Evolutionary conservation across 1,284 basidiomycete species (phyloP), one percentile per base, ranked within the genome.

Genomic region (Sphaerobolus stellatus): DNA sequence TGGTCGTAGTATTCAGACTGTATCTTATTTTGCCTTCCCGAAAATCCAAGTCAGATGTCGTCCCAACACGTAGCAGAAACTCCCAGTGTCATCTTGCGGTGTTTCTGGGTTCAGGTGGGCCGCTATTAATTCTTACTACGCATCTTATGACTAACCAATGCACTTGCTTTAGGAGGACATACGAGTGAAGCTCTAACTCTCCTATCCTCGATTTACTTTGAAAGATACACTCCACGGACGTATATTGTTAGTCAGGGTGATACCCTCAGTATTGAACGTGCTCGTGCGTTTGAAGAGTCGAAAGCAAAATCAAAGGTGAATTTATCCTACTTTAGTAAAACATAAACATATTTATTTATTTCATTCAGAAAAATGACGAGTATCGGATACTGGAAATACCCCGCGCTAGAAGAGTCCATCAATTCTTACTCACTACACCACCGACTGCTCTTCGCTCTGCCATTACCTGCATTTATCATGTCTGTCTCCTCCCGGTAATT

Each of bases 171-270:
- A 95, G 96, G 97, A 28, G 97, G 97, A 0, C 97, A 99, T 71
- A 98, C 95, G 5, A 86, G 83, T 59, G 97, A 99, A 76, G 88
- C 90, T 57, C 71, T 96, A 50, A 75, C 80, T 27, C 77, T 99
- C 18, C 62, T 92, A n/a, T 86, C 86, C 2, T 75, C 86, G 5
- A 72, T 99, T 36, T 86, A 96, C 65, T 86, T 88, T 54, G 64
- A 75, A 16, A 83, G 88, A 45, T 98, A 96, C 70, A 75, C 75
- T 1, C 86, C 83, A 13, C 78, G 96, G 48, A 83, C 79, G 28
- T 99, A 98, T 67, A 80, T 98, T 54, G 74, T 93, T 62, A 89
- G 90, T 58, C 78, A 89, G 52, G 94, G 90, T 1, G 96, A 99
- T 70, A 64, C 68, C 24, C 79, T 98, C 59, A 95, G 92, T 64